Conservation (phyloP, 2,329 filamentous ascomycete species). For the Colletotrichum paranaense region DNA sequence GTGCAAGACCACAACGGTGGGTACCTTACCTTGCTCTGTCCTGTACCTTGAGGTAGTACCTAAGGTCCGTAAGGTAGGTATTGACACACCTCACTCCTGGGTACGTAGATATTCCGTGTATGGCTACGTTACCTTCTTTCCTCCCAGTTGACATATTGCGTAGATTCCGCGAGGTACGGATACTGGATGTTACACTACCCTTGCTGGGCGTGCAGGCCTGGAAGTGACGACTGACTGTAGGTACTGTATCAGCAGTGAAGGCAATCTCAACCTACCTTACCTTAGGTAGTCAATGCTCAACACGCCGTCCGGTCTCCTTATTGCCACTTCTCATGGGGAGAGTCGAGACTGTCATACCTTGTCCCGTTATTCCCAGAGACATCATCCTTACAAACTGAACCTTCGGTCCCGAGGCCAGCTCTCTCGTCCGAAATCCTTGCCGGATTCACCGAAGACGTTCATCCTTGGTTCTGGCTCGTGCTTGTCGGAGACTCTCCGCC, state of each 20-base stretch:
- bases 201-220: too few relatives aligned
- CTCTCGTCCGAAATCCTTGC: conserved; percentile 22
- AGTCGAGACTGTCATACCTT: neutral
- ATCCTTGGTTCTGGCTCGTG: neutral
- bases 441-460: neutral
- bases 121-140: neutral
- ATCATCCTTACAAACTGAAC: neutral
- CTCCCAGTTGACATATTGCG: neutral
- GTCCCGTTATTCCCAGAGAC: neutral
- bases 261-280: neutral
- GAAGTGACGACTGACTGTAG: too few relatives aligned
- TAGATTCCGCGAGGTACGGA: too few relatives aligned
- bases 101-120: neutral
- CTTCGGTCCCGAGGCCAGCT: conserved; percentile 21
- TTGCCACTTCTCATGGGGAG: neutral
- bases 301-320: neutral
- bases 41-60: neutral
- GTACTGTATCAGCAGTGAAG: neutral
- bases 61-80: neutral
- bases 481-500: conserved; percentile 25
- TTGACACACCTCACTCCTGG: neutral
- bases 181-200: too few relatives aligned
- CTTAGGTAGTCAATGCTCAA: neutral
- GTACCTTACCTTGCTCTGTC: neutral
- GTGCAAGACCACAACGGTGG: neutral